Base-by-base conservation (phyloP, 2,329 filamentous ascomycete species). In the Nemania serpens region DNA sequence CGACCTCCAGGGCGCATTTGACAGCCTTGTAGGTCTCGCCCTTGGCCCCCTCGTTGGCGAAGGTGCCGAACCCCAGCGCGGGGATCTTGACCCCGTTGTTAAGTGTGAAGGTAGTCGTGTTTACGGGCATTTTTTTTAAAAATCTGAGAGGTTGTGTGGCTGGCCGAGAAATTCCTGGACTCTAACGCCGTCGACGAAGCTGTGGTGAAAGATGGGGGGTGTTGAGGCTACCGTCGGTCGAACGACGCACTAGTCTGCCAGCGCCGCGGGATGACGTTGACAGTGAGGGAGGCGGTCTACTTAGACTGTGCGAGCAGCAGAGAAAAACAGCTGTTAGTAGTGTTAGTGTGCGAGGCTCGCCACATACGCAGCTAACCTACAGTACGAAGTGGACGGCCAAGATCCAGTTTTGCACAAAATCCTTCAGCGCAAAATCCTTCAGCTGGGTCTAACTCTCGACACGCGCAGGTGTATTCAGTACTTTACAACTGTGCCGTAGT, bases 21-120 rank as follows among this genome's bases (percentile, higher is more conserved):
- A 91, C 88, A 17, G 88, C 88, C 58, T 77, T 79, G 77, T 87
- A 86, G 46, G 82, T 82, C 76, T 86, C 83, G 41, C 84, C 84
- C 66, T 79, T 78, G 63, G 78, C 72, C 58, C 86, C 88, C 76
- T 91, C 88, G 74, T 83, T 89, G 73, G 85, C 83, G 70, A 88
- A 88, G 67, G 86, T 88, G 67, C 86, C 86, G 69, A 89, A 88
- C 25, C 86, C 86, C 34, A 88, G 76, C 49, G 79, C 85, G 62
- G 86, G 86, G 66, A 88, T 85, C 71, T 79, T 80, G 61, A 88
- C 82, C 59, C 79, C 79, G 65, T 81, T 81, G 75, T 78, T 79
- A 62, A 81, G 75, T 42, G 76, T 81, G 68, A 78, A 81, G 3
- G 71, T 76, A 55, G 71, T 72, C 62, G 72, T 71, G 57, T 62